Evolutionary conservation across 768 basidiomycete genomes (phyloP).

Genomic region (Xerocomus potaroensis): DNA sequence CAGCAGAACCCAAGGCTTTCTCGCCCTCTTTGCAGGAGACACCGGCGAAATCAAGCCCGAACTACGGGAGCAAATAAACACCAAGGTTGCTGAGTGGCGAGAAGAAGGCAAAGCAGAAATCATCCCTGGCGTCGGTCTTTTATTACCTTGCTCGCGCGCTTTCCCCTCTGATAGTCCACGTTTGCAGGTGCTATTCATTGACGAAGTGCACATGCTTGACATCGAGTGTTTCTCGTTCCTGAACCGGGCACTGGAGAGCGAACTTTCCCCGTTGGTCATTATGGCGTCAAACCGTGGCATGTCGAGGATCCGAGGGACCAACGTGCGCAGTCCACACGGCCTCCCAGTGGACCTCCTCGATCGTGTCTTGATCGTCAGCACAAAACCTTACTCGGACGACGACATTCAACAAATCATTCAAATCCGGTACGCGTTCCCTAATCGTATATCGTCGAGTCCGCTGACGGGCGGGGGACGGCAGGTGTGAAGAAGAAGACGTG

Average conservation of each 20-base stretch:
- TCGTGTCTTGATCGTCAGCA: constrained; percentile 93
- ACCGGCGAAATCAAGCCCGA: constrained; percentile 99
- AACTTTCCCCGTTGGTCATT: constrained; percentile 91
- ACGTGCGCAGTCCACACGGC: constrained; percentile 91
- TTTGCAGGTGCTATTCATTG: constrained; percentile 88
- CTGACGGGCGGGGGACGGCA: constrained; percentile 30
- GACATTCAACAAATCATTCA: constrained; percentile 91
- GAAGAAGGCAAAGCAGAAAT: constrained; percentile 99
- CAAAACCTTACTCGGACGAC: constrained; percentile 74
- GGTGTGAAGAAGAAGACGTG: constrained; percentile 95
- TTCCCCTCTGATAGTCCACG: not conserved
- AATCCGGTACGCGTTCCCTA: constrained; percentile 56
- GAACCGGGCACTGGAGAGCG: constrained; percentile 92
- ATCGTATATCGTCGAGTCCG: no score
- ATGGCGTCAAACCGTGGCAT: constrained; percentile 98
- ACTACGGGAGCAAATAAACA: constrained; percentile 92
- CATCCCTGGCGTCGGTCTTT: constrained; percentile 77
- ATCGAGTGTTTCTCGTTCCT: constrained; percentile 99
- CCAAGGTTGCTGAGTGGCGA: constrained; percentile 95
- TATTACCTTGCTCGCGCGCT: not conserved
- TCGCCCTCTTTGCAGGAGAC: constrained; percentile 91
- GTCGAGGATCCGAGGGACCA: constrained; percentile 92
- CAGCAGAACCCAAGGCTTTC: constrained; percentile 96
- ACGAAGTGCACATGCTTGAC: constrained; percentile 99
- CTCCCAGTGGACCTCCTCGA: constrained; percentile 93